Evolutionary conservation across 208 protist species (phyloP).

Genomic region (Strigomonas culicis): DNA sequence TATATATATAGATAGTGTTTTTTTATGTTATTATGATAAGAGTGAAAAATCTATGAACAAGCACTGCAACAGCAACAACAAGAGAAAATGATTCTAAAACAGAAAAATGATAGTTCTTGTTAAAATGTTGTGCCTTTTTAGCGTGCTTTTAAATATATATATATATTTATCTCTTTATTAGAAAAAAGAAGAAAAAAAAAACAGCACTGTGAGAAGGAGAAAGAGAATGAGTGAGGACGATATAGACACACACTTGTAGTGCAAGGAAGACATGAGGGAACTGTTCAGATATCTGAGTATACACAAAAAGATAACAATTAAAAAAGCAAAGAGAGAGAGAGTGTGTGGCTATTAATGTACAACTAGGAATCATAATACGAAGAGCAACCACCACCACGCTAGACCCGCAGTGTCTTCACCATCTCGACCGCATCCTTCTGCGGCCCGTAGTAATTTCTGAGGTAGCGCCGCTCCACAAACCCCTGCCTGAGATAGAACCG

Average conservation of each 20-base stretch:
- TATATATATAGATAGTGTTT: not conserved
- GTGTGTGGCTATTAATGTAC: not conserved
- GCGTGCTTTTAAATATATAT: no score
- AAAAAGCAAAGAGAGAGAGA: not conserved
- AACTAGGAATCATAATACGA: no score
- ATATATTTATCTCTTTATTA: not conserved
- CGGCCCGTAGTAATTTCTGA: constrained; percentile 53
- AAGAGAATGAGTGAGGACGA: constrained; percentile 2
- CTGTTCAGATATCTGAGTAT: not conserved
- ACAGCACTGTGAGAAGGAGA: constrained; percentile 16
- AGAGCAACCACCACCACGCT: not conserved
- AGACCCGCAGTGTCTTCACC: constrained; percentile 20
- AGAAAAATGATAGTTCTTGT: no score
- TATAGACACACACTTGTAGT: constrained; percentile 1
- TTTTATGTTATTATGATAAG: not conserved
- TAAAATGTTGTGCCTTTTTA: no score
- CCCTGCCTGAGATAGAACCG: constrained; percentile 42
- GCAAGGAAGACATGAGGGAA: constrained; percentile 5
- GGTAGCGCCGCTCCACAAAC: constrained; percentile 41
- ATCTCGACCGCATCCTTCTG: constrained; percentile 65
- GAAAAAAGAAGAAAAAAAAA: constrained; percentile 18
- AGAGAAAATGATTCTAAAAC: no score
- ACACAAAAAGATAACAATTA: not conserved
- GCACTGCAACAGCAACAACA: no score
- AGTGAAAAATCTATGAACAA: no score